Conservation (phyloP, 176 grass and related monocot species). For the Thalia dealbata region DNA sequence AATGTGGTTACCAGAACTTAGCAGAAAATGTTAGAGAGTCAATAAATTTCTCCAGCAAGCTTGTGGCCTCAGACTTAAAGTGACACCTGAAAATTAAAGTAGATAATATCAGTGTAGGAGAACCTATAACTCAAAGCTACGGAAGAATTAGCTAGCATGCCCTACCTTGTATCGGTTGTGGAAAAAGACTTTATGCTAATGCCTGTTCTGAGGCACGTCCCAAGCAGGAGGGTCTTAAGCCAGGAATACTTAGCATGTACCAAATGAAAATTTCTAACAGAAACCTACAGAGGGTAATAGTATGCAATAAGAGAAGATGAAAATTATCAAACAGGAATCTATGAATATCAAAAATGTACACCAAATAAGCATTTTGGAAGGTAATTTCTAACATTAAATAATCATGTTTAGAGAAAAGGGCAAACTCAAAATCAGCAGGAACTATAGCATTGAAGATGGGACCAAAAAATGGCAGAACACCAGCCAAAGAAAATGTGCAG, state of each 20-base stretch:
- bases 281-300: constrained; percentile 38
- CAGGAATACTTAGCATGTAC: constrained; percentile 43
- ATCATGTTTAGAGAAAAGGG: not conserved
- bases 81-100: constrained; percentile 37
- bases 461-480: not conserved
- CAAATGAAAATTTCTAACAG: constrained; percentile 53
- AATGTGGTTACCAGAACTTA: constrained; percentile 67
- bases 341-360: too few species aligned
- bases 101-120: constrained; percentile 10
- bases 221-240: constrained; percentile 40
- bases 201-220: constrained; percentile 63
- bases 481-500: not conserved
- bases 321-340: too few species aligned
- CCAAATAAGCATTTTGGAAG: not conserved
- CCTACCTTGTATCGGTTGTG: constrained; percentile 56
- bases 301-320: not conserved
- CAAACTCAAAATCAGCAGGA: not conserved
- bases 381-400: not conserved
- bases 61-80: constrained; percentile 29
- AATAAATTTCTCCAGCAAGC: constrained; percentile 45
- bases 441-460: not conserved
- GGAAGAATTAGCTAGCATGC: constrained; percentile 1
- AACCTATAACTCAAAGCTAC: not conserved
- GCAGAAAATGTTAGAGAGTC: constrained; percentile 50
- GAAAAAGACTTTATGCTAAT: constrained; percentile 59